phyloP scores from a whole-genome alignment of 2,329 filamentous ascomycete species.

The Sclerotinia minor region DNA sequence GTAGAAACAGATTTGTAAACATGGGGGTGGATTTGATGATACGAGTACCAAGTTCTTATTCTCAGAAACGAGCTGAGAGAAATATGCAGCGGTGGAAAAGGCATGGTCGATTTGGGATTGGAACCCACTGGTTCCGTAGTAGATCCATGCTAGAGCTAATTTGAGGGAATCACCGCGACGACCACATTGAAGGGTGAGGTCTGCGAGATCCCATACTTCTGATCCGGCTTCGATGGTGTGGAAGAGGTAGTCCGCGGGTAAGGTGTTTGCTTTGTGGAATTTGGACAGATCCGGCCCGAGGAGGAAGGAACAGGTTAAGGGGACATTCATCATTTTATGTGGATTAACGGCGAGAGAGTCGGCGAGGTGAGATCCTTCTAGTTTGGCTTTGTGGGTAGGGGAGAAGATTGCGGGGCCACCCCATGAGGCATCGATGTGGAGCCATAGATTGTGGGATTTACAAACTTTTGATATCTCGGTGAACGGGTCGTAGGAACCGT shows the following conservation, averaged over 20 bases:
- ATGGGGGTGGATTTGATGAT: constrained; percentile 75
- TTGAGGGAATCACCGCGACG: constrained; percentile 83
- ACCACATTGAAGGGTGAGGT: constrained; percentile 91
- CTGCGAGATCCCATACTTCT: constrained; percentile 85
- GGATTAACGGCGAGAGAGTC: constrained; percentile 87
- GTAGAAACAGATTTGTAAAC: constrained; percentile 94
- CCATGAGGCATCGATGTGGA: constrained; percentile 93
- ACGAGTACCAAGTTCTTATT: constrained; percentile 68
- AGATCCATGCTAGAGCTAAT: constrained; percentile 83
- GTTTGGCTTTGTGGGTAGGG: constrained; percentile 58
- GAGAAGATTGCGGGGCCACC: constrained; percentile 83
- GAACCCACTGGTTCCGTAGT: constrained; percentile 79
- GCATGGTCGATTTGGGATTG: constrained; percentile 67
- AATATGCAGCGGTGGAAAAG: constrained; percentile 67
- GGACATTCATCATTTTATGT: constrained; percentile 95
- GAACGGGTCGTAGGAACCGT: constrained; percentile 86
- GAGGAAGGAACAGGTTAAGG: constrained; percentile 87
- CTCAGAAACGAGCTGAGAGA: constrained; percentile 60
- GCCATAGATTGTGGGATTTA: constrained; percentile 73
- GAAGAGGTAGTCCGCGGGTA: constrained; percentile 84
- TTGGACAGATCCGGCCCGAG: constrained; percentile 72
- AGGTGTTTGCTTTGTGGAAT: constrained; percentile 82
- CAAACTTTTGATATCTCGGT: constrained; percentile 68
- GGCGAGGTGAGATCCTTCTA: constrained; percentile 71
- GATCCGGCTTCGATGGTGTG: constrained; percentile 48